phyloP scores from a whole-genome alignment of 495 filamentous ascomycete species.

The Chaetomium cochliodes region DNA sequence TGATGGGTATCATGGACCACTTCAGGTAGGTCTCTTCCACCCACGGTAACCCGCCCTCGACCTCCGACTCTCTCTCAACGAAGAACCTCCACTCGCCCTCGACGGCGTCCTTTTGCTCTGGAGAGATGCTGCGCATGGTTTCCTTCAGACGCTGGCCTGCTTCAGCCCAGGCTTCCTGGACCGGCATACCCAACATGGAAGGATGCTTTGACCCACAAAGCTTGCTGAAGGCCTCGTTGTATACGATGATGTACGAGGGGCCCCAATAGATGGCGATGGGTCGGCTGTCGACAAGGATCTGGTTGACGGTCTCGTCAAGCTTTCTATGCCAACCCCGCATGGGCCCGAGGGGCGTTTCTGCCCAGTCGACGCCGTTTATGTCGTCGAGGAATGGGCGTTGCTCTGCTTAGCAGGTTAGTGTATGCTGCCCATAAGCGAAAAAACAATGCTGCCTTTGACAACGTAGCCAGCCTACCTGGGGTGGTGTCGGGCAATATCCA shows the following conservation, averaged over 20 bases:
- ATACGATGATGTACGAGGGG: slow-evolving; percentile 43
- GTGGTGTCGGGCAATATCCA: slow-evolving; percentile 36
- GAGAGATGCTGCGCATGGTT: slow-evolving; percentile 29
- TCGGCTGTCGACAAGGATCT: slow-evolving; percentile 64
- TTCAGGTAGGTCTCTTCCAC: slow-evolving; percentile 64
- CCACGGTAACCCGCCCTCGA: slow-evolving; percentile 40
- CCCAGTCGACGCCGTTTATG: slow-evolving; percentile 52
- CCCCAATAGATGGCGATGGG: slow-evolving; percentile 58
- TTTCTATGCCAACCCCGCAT: slow-evolving; percentile 57
- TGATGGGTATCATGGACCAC: slow-evolving; percentile 60
- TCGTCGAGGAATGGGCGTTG: slow-evolving; percentile 38
- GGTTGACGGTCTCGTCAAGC: slow-evolving; percentile 57
- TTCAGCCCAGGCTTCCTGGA: slow-evolving; percentile 38
- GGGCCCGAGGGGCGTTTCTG: slow-evolving; percentile 57
- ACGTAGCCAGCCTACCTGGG: slow-evolving; percentile 26
- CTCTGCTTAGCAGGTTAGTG: slow-evolving; percentile 22
- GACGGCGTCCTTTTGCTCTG: slow-evolving; percentile 27
- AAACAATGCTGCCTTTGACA: not conserved
- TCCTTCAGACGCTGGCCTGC: slow-evolving; percentile 39
- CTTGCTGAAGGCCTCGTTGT: slow-evolving; percentile 48
- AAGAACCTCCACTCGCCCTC: slow-evolving; percentile 44
- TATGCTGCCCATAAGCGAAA: no score
- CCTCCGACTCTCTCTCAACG: slow-evolving; percentile 44
- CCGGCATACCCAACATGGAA: slow-evolving; percentile 38
- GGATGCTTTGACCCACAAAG: slow-evolving; percentile 42